Evolutionary conservation across 2,329 filamentous ascomycete species (phyloP), one percentile per base, ranked within the genome.

Genomic region (Calonectria hawksworthii): DNA sequence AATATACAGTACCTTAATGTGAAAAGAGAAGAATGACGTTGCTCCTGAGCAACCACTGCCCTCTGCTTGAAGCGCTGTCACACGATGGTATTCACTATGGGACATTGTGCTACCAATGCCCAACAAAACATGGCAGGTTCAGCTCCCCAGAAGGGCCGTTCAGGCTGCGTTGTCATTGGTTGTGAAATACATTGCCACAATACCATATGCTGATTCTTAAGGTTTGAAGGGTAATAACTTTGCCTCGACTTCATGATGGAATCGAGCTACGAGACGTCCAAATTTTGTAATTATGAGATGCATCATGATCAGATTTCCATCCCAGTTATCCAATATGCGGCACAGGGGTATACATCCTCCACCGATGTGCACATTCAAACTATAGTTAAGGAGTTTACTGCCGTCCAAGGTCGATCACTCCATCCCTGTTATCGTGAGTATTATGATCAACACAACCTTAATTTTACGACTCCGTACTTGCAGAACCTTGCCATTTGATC

Each of bases 1-100:
- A 63, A 34, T 63, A 63, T 63, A 63, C 8, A 63, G 56, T 28
- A 14, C n/a, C 28, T 63, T 63, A 63, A 63, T 63, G 9, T 63
- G 34, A 21, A 21, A 21, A 61, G 56, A 41, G 56, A 28, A 63
- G 16, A 36, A 41, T 26, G 34, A 41, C 23, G 56, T 41, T 11
- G 23, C 14, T 28, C 36, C 28, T 28, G 34, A 16, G 34, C 28
- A 63, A 41, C 34, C 34, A 11, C 56, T 41, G 16, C 30, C 23
- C 56, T 41, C 8, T 14, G 21, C 16, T 28, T 23, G 32, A 16
- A 36, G 4, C n/a, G n/a, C 16, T 28, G 36, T 41, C 36, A 41
- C 56, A 41, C 23, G 52, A 32, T 21, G 23, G 34, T 18, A 28
- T 38, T 18, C 36, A 41, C 56, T 38, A 28, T 11, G 23, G 32